phyloP scores from a whole-genome alignment of 345 rosid genomes.

The Streptanthus diversifolius region DNA sequence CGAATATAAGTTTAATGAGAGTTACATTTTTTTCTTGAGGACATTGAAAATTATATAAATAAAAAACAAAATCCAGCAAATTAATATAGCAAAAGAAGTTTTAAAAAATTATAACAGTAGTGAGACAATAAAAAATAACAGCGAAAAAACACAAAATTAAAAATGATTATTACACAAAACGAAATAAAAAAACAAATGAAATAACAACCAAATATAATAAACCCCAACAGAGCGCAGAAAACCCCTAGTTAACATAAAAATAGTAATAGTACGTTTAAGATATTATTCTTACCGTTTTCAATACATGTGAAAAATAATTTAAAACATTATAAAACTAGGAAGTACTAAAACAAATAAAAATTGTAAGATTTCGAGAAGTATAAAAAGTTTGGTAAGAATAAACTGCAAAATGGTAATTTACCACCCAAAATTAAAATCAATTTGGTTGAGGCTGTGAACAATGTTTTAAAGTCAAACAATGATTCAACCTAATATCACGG shows the following conservation, averaged over 20 bases:
- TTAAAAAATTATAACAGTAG: too few species aligned
- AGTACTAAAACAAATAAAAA: not conserved
- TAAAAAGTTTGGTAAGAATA: not conserved
- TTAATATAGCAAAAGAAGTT: too few species aligned
- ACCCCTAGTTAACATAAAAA: not conserved
- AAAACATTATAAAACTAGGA: not conserved
- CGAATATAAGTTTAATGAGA: too few species aligned
- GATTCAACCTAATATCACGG: conserved; percentile 8
- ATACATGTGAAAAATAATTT: not conserved
- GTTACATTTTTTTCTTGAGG: too few species aligned
- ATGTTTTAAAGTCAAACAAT: conserved; percentile 13
- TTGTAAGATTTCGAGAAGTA: not conserved
- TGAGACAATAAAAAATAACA: too few species aligned
- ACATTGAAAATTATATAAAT: too few species aligned
- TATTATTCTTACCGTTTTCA: not conserved
- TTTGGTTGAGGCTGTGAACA: not conserved
- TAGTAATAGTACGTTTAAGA: not conserved
- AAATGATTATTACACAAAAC: too few species aligned
- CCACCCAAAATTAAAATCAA: conserved; percentile 3
- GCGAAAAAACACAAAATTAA: too few species aligned
- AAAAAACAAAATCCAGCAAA: too few species aligned
- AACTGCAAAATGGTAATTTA: not conserved
- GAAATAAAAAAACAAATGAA: too few species aligned
- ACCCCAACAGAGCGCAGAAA: too few species aligned
- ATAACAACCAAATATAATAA: too few species aligned